These are phyloP conservation scores for Phaeotremella skinneri DNA, from an alignment of 768 basidiomycete genomes.

Conservation along the genomic window DNA sequence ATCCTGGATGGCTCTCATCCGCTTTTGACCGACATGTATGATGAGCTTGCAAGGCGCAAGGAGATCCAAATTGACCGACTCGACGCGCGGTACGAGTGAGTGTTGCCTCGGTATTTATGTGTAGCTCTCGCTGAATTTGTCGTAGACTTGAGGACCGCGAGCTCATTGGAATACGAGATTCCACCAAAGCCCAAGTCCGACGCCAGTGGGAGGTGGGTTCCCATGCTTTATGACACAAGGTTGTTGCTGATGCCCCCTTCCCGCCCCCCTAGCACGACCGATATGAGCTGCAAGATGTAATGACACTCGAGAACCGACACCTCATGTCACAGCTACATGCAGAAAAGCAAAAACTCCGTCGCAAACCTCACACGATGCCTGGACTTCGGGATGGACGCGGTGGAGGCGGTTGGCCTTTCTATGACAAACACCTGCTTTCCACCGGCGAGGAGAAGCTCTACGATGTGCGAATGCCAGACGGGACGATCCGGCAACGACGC, in stretches of 20 bases:
- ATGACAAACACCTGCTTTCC: constrained; percentile 22
- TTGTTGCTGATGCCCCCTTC: not conserved
- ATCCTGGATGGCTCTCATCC: constrained; percentile 22
- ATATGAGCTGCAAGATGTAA: constrained; percentile 9
- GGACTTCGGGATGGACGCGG: constrained; percentile 24
- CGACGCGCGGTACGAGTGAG: constrained; percentile 19
- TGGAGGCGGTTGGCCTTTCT: constrained; percentile 35
- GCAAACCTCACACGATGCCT: constrained; percentile 9
- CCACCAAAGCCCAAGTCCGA: constrained; percentile 8
- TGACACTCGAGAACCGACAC: constrained; percentile 15
- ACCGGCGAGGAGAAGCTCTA: constrained; percentile 12
- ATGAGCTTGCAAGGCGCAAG: constrained; percentile 26
- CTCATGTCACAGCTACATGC: constrained; percentile 8
- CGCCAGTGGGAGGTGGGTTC: constrained; percentile 26
- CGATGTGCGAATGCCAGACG: constrained; percentile 8
- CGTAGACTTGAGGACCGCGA: constrained; percentile 23
- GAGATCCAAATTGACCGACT: constrained; percentile 16
- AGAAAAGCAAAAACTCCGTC: constrained; percentile 18
- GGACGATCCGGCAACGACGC: constrained; percentile 4
- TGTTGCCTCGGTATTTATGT: constrained; percentile 6
- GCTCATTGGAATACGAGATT: constrained; percentile 18
- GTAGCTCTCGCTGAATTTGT: not conserved
- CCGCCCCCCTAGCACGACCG: constrained; percentile 4
- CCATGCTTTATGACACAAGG: not conserved
- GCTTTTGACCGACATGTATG: constrained; percentile 24